Conservation (phyloP, 208 protist species). For the Wallacemonas sp. region DNA sequence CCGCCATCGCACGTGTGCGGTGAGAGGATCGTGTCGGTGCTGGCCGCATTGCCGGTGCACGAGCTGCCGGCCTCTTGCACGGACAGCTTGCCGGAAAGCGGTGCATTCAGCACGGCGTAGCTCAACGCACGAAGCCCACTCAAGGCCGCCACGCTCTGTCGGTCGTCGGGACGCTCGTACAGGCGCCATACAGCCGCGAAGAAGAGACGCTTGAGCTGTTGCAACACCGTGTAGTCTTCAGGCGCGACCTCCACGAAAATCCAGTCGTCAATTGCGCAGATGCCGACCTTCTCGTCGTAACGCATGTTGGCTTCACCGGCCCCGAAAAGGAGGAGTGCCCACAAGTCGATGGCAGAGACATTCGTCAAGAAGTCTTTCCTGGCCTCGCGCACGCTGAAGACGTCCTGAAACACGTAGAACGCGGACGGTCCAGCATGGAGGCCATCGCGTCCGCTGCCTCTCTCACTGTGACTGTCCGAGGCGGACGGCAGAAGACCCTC, state of each 20-base stretch:
- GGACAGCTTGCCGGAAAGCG: slow-evolving; percentile 22
- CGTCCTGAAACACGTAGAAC: slow-evolving; percentile 79
- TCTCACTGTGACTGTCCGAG: too few species aligned
- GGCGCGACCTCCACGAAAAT: slow-evolving; percentile 54
- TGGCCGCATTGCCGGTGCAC: too few species aligned
- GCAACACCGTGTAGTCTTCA: slow-evolving; percentile 38
- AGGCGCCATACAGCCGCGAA: slow-evolving; percentile 55
- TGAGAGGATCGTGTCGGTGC: not conserved
- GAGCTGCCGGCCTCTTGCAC: too few species aligned
- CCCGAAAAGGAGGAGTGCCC: slow-evolving; percentile 84
- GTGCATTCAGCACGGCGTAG: slow-evolving; percentile 51
- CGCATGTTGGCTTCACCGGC: slow-evolving; percentile 49
- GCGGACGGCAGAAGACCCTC: slow-evolving; percentile 7
- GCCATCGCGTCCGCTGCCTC: not conserved
- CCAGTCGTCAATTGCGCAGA: slow-evolving; percentile 80
- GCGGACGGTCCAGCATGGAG: slow-evolving; percentile 34
- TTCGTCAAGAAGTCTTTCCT: slow-evolving; percentile 66
- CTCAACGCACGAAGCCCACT: slow-evolving; percentile 45
- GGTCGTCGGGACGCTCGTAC: slow-evolving; percentile 57
- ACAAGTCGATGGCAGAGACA: slow-evolving; percentile 70
- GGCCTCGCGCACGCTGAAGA: slow-evolving; percentile 63
- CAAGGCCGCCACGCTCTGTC: slow-evolving; percentile 50
- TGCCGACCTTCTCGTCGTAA: slow-evolving; percentile 38
- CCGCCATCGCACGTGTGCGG: too few species aligned
- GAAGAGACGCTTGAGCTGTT: slow-evolving; percentile 37